Base-by-base conservation (phyloP, 768 basidiomycete species). In the Suillus luteus region DNA sequence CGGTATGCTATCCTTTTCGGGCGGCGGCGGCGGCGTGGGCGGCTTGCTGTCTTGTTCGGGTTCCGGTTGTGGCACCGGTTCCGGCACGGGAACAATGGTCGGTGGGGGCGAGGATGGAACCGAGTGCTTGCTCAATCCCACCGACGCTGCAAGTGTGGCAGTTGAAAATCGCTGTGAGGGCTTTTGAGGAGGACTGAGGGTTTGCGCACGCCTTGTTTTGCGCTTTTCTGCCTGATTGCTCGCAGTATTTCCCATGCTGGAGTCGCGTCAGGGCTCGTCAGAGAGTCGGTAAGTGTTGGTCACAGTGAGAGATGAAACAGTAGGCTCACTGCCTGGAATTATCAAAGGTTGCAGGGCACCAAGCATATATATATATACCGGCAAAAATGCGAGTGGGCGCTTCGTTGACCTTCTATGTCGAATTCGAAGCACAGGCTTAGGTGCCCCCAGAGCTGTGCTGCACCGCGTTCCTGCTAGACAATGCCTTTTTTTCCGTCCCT, bases 161-260 rank as follows among this genome's bases (percentile, higher is more conserved):
- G 52, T 49, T 11, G 59, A 54, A 10, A 76, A 61, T n/a, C 73
- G 67, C n/a, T 70, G 70, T 33, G 76, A 49, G 0, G 69, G 60
- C 66, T 74, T 76, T 64, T 67, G 66, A 17, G 73, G 55, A 54
- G 70, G 66, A 24, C 66, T 46, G 62, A 73, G 60, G 55, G 75
- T 69, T 48, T 60, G 59, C 40, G 72, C 71, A 2, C 71, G 74
- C 59, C 66, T 75, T 14, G 19, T 31, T 41, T 64, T 74, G 57
- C 59, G 71, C 49, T 68, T 71, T 49, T 74, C 71, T 33, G 61
- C 55, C 49, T 57, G 65, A 7, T 70, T 74, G 41, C 74, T 75
- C 0, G 70, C 66, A 67, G 62, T 73, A 24, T 67, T 62, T 61
- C 74, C 74, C 74, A 75, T 75, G 57, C 11, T 55, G n/a, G n/a